Base-by-base conservation (phyloP, 371 early-diverging fungal genomes). In the Rhizopus microsporus region DNA sequence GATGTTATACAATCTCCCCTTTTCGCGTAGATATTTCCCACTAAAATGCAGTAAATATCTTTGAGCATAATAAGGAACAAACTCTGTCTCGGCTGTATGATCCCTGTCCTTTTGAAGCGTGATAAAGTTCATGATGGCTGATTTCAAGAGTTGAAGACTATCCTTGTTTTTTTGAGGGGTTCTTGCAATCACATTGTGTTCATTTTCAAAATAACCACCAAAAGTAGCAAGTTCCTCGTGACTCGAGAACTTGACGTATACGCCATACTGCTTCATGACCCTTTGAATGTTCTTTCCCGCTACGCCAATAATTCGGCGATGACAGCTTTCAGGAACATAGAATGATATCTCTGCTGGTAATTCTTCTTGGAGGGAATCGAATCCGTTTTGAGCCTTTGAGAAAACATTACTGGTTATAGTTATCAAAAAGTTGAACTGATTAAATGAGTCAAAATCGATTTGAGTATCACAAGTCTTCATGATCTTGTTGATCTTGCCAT, bases 181-280 rank as follows among this genome's bases (percentile, higher is more conserved):
- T 32, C 93, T 77, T 4, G 91, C 92, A 23, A 93, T 88, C 16
- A 93, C 93, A 51, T 93, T 93, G 68, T 93, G 90, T 47, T 82
- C 78, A 64, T 87, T 89, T 62, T 90, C 91, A 58, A 84, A 88
- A 63, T 91, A 90, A 1, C 92, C 93, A 31, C 92, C 92, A 13
- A 89, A 67, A 5, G 78, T 73, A 10, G 86, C 84, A 57, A 84
- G 85, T 64, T 93, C 94, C 40, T 91, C 91, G 1, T 88, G 83
- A 56, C 88, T 93, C 33, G 87, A 87, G 66, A 95, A 95, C 67
- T 95, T 97, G 54, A 97, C 93, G 59, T 94, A 95, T 3, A 97
- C 96, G 29, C 94, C 95, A 62, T 87, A 93, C 63, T 93, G 91
- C 60, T 95, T 97, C 97, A 97, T 97, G 62, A 95, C 93, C 43